Percentiles rank a stretch among this genome's conserved stretches.
Evolutionary conservation across 352 stramenopile genomes (phyloP).

Genomic region (Globisporangium middletonii): DNA sequence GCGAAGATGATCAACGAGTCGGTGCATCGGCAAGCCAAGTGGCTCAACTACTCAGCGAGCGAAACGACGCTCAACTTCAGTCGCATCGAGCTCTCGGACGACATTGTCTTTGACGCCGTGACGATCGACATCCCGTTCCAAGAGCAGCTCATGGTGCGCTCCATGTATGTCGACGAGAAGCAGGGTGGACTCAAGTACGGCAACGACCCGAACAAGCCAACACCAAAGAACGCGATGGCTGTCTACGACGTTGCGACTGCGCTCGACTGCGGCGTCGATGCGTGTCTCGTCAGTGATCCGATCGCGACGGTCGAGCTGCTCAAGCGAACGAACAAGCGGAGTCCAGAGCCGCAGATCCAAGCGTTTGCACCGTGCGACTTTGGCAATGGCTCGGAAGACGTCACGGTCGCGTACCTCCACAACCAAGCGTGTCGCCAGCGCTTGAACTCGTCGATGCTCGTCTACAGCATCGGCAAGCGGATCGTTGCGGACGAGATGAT

Average conservation of each 20-base stretch:
- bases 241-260: conserved; percentile 11
- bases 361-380: conserved; percentile 30
- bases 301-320: conserved; percentile 7
- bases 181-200: conserved; percentile 6
- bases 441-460: conserved; percentile 33
- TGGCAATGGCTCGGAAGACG: conserved; percentile 20
- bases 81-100: conserved; percentile 18
- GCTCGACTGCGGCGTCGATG: conserved; percentile 20
- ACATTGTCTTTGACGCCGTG: conserved; percentile 32
- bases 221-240: background rate
- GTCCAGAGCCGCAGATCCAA: conserved; percentile 26
- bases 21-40: conserved; percentile 3
- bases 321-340: background rate
- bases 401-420: conserved; percentile 25
- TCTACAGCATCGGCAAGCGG: conserved; percentile 36
- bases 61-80: conserved; percentile 24
- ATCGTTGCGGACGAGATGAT: conserved; percentile 32
- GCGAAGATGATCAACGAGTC: conserved; percentile 12
- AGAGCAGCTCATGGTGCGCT: conserved; percentile 12
- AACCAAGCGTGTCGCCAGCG: conserved; percentile 17
- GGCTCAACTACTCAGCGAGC: conserved; percentile 11
- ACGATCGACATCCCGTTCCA: conserved; percentile 37
- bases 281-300: conserved; percentile 24
- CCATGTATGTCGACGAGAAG: conserved; percentile 6
- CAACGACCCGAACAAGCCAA: background rate